Base-by-base conservation (phyloP, 1,139 yeast species). In the Diutina neorugosa region DNA sequence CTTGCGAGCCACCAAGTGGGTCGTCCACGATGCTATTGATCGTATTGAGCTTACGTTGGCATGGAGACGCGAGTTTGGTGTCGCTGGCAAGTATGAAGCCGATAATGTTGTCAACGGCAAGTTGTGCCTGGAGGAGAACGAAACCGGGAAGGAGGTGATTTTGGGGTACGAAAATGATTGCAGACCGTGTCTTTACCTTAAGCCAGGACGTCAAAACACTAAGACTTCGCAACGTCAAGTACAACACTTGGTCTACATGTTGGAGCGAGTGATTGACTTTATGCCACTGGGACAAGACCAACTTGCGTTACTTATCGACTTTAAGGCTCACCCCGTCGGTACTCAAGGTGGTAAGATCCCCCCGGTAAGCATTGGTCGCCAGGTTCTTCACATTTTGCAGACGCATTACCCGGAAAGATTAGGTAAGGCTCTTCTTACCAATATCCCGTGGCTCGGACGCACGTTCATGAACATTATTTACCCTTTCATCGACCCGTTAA, bases 391-490 rank as follows among this genome's bases (percentile, higher is more conserved):
- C 65, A 88, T 90, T 60, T 73, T 91, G 60, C 97, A 93, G 69
- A 90, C 95, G 19, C 98, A 93, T 66, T 93, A 93, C 65, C 98
- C 98, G 1, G 98, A 93, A 67, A 78, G 98, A 62, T 75, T 93
- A 58, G 98, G 98, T 25, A 83, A 83, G 63, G 97, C 97, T 0
- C 73, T 91, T 53, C 76, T 93, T 58, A 88, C 96, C 48, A 91
- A 93, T 65, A 88, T 93, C 58, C 98, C 98, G 12, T 86, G 95
- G 84, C 70, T 90, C 53, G 98, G 91, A 1, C 84, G 94, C 80
- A 83, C 96, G 2, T 93, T 93, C 64, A 74, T 93, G 64, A 90
- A 87, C 68, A 71, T 91, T 57, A 91, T 91, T 55, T 87, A 88
- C 58, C 98, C 98, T 1, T 93, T 93, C 63, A 91, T 93, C 57